These are phyloP conservation scores for Eucalyptus erythrocorys DNA, from an alignment of 345 rosid species.

Conservation along the genomic window DNA sequence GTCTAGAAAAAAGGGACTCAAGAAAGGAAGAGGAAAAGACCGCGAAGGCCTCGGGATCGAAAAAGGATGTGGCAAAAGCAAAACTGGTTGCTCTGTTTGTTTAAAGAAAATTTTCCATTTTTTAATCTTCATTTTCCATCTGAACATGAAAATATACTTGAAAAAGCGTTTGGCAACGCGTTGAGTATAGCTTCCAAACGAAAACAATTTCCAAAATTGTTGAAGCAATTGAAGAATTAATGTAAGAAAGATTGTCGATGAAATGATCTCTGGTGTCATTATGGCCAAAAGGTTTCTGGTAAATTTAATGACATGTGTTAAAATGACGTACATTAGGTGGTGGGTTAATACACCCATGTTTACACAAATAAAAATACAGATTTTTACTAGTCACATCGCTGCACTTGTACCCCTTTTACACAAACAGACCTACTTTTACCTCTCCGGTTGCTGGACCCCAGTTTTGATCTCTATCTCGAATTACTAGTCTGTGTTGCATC, in stretches of 20 bases:
- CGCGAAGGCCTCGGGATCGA: not conserved
- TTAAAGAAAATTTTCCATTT: not conserved
- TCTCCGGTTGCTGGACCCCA: rapidly evolving
- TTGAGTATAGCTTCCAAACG: not conserved
- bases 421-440: not conserved
- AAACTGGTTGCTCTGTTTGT: not conserved
- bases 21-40: not conserved
- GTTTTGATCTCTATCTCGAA: no score
- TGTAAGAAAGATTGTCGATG: not conserved
- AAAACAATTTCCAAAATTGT: not conserved
- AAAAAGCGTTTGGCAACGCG: no score
- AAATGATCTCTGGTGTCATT: not conserved
- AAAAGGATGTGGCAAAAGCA: not conserved
- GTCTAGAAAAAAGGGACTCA: not conserved
- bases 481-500: no score
- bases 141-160: not conserved
- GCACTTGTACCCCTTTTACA: not conserved
- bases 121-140: not conserved
- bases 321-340: not conserved
- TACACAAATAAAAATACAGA: not conserved
- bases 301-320: not conserved
- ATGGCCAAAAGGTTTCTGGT: not conserved
- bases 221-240: not conserved
- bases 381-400: not conserved
- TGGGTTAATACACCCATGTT: not conserved